Conservation (phyloP, 2,329 filamentous ascomycete genomes). For the Hansfordia pulvinata region DNA sequence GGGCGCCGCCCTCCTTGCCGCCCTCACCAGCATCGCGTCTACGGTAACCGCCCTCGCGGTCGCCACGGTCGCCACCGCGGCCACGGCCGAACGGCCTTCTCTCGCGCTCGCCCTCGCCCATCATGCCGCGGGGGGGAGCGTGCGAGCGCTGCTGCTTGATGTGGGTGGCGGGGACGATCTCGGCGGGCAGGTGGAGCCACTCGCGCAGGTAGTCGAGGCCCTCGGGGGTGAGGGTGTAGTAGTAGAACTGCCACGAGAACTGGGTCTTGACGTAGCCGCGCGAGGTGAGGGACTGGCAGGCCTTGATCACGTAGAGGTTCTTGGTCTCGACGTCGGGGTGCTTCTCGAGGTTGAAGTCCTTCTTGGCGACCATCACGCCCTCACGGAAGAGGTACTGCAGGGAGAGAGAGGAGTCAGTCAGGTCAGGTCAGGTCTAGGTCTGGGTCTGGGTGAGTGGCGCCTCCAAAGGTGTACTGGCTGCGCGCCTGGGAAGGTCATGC, state of each 20-base stretch:
- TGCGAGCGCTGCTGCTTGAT: slow-evolving; percentile 99
- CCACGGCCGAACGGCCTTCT: slow-evolving; percentile 73
- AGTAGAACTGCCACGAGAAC: slow-evolving; percentile 99
- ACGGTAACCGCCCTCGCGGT: slow-evolving; percentile 82
- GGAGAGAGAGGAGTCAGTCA: slow-evolving; percentile 13
- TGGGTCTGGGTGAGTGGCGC: too few species aligned
- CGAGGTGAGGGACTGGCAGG: slow-evolving; percentile 93
- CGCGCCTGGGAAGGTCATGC: too few species aligned
- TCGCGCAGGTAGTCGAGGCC: slow-evolving; percentile 99
- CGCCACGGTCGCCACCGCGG: slow-evolving; percentile 49
- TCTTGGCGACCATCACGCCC: slow-evolving; percentile 91
- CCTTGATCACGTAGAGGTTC: slow-evolving; percentile 99
- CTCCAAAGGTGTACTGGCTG: too few species aligned
- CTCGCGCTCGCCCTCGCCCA: slow-evolving; percentile 71
- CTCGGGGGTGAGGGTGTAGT: slow-evolving; percentile 99
- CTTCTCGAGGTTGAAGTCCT: slow-evolving; percentile 98
- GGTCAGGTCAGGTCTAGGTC: slow-evolving; percentile 12
- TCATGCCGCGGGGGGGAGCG: slow-evolving; percentile 96
- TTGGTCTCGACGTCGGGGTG: slow-evolving; percentile 98
- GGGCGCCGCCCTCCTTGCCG: slow-evolving; percentile 76
- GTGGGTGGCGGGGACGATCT: slow-evolving; percentile 99
- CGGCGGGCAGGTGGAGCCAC: slow-evolving; percentile 98
- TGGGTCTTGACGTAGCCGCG: slow-evolving; percentile 99
- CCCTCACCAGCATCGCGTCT: slow-evolving; percentile 74
- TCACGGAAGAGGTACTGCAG: slow-evolving; percentile 87